Percentiles rank a stretch among this genome's conserved stretches.
Evolutionary conservation across 208 protist genomes (phyloP).

Genomic region (Leishmania martiniquensis): DNA sequence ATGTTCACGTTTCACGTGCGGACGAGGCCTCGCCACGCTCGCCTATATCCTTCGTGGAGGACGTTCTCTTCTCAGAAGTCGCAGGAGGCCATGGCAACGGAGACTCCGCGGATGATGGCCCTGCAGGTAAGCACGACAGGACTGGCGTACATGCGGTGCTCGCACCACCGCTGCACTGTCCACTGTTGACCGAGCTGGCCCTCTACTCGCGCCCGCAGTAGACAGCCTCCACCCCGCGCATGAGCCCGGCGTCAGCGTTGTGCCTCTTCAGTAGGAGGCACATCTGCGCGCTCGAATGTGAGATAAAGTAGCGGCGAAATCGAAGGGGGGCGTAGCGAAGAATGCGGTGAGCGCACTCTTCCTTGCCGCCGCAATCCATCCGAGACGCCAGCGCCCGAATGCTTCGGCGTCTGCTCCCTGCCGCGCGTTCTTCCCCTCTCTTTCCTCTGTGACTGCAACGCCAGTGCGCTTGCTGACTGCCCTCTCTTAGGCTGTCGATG

Average conservation of each 20-base stretch:
- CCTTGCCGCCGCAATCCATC: neutral
- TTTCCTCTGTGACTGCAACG: neutral
- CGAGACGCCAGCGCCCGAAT: neutral
- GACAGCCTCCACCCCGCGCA: neutral
- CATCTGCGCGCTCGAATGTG: neutral
- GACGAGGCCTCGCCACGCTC: neutral
- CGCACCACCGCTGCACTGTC: neutral
- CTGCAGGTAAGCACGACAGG: neutral
- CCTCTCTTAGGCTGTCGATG: neutral
- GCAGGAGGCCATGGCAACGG: neutral
- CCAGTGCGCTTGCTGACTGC: neutral
- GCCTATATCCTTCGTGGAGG: constrained; percentile 24
- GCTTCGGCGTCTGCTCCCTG: neutral
- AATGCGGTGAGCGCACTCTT: neutral
- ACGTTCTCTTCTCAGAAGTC: constrained; percentile 16
- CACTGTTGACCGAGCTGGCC: constrained; percentile 23
- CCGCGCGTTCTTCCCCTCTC: neutral
- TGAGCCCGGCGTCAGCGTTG: neutral
- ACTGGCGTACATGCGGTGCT: neutral
- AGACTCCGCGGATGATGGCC: neutral
- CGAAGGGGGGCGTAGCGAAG: no score
- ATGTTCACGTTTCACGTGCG: neutral
- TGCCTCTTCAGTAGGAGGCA: neutral
- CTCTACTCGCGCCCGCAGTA: constrained; percentile 16
- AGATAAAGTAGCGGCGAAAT: neutral